phyloP scores from a whole-genome alignment of 106 monocot species.

The Dendrobium nobile region DNA sequence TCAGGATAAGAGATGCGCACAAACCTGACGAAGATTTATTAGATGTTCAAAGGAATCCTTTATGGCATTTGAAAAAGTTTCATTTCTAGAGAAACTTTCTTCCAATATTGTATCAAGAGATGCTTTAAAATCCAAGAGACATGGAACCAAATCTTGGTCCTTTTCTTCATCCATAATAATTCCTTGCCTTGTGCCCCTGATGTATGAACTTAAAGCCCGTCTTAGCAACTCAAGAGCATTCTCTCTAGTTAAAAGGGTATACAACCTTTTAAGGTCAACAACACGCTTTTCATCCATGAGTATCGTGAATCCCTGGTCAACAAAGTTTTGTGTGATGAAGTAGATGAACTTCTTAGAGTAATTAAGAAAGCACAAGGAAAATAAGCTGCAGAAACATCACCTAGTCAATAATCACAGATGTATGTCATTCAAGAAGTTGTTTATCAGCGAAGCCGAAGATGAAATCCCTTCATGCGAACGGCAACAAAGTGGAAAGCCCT shows the following conservation, averaged over 20 bases:
- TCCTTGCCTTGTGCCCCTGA: conserved; percentile 74
- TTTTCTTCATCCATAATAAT: conserved; percentile 99
- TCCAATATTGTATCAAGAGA: conserved; percentile 89
- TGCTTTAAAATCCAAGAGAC: conserved; percentile 87
- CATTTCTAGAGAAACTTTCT: conserved; percentile 85
- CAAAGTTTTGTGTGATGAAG: neutral
- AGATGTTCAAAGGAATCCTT: conserved; percentile 98
- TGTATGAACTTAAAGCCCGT: conserved; percentile 80
- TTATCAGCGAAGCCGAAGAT: conserved; percentile 30
- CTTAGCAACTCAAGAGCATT: conserved; percentile 83
- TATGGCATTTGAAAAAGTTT: conserved; percentile 85
- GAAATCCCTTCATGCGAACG: no score
- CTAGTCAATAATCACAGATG: conserved; percentile 89
- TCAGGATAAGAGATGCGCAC: neutral
- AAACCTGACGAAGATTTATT: conserved; percentile 96
- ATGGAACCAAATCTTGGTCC: conserved; percentile 89
- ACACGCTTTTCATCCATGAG: conserved; percentile 91
- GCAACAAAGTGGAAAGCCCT: no score
- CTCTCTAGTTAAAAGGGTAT: conserved; percentile 65
- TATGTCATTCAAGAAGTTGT: conserved; percentile 85
- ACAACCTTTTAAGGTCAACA: conserved; percentile 80
- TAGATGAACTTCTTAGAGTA: neutral
- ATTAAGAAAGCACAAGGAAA: conserved; percentile 1
- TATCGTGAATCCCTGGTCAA: conserved; percentile 74
- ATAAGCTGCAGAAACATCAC: conserved; percentile 17